Evolutionary conservation across 768 basidiomycete genomes (phyloP).

Genomic region (Tricholoma flavovirens): DNA sequence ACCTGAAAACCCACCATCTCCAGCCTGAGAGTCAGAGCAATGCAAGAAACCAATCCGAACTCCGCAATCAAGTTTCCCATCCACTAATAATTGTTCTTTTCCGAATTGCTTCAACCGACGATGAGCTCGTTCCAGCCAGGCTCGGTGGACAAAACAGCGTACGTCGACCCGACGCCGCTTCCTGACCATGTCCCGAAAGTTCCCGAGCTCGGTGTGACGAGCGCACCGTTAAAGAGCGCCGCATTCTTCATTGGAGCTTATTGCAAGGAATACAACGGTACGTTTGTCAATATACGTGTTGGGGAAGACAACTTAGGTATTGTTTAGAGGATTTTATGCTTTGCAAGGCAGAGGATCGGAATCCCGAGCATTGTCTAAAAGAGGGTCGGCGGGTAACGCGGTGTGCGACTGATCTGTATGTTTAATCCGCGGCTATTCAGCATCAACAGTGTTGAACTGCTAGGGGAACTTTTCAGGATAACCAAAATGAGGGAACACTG

Average conservation of each 20-base stretch:
- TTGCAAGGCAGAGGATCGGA: conserved; percentile 88
- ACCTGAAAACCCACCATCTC: conserved; percentile 18
- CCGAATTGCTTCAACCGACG: conserved; percentile 19
- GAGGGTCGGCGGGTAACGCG: conserved; percentile 94
- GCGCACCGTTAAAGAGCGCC: conserved; percentile 92
- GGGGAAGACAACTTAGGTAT: background rate
- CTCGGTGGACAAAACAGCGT: conserved; percentile 41
- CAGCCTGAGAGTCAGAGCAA: too few relatives aligned
- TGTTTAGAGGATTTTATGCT: conserved; percentile 61
- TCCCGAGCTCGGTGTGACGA: conserved; percentile 82
- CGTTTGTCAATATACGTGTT: conserved; percentile 21
- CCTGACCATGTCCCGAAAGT: conserved; percentile 68
- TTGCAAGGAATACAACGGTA: conserved; percentile 97
- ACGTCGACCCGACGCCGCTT: conserved; percentile 61
- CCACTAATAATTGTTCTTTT: conserved; percentile 14
- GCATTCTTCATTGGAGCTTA: conserved; percentile 95
- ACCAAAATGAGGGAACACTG: conserved; percentile 93
- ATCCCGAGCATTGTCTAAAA: conserved; percentile 90
- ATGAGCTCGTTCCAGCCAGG: conserved; percentile 53
- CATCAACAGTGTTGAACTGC: background rate
- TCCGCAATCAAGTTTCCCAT: conserved; percentile 22
- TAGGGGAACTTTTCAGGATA: conserved; percentile 49
- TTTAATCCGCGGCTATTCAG: conserved; percentile 12
- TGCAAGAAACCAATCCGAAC: conserved; percentile 17
- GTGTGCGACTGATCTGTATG: conserved; percentile 91